Evolutionary conservation across 2,329 filamentous ascomycete species (phyloP).

Genomic region (Cladorrhinum sp.): DNA sequence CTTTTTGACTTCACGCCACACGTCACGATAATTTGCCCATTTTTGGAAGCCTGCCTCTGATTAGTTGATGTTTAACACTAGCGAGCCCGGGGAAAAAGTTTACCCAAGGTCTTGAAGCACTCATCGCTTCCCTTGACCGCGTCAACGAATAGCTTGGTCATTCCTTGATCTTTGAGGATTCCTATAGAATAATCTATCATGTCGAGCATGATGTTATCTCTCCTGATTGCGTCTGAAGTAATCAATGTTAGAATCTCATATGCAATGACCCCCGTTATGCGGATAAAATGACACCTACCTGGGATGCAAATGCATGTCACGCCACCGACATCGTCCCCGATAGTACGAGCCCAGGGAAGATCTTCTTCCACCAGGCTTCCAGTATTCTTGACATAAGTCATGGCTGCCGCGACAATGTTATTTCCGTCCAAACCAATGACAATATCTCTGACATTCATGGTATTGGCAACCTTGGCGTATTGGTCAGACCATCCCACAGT

Average conservation of each 20-base stretch:
- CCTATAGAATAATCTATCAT: slow-evolving; percentile 52
- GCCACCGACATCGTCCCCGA: slow-evolving; percentile 53
- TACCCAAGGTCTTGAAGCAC: slow-evolving; percentile 52
- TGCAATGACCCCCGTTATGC: neutral
- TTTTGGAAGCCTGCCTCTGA: slow-evolving; percentile 50
- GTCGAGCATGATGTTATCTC: slow-evolving; percentile 51
- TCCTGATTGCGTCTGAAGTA: slow-evolving; percentile 44
- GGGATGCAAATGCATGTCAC: slow-evolving; percentile 59
- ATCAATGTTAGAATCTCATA: slow-evolving; percentile 2
- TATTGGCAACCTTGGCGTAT: slow-evolving; percentile 50
- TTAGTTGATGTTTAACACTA: neutral
- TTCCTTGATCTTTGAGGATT: slow-evolving; percentile 46
- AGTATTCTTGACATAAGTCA: slow-evolving; percentile 50
- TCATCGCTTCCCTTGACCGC: slow-evolving; percentile 50
- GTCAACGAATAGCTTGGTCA: slow-evolving; percentile 55
- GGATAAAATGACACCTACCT: slow-evolving; percentile 40
- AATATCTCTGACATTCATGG: slow-evolving; percentile 49
- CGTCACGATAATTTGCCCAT: slow-evolving; percentile 57
- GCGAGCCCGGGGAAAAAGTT: slow-evolving; percentile 25
- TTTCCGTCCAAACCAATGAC: slow-evolving; percentile 50
- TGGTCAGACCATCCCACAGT: slow-evolving; percentile 59
- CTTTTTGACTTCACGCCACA: slow-evolving; percentile 45
- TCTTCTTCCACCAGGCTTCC: slow-evolving; percentile 48
- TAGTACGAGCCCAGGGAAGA: slow-evolving; percentile 53
- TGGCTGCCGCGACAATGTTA: slow-evolving; percentile 50